Evolutionary conservation across 163 green algal species (phyloP), one percentile per base, ranked within the genome.

Genomic region (Chlorella variabilis): DNA sequence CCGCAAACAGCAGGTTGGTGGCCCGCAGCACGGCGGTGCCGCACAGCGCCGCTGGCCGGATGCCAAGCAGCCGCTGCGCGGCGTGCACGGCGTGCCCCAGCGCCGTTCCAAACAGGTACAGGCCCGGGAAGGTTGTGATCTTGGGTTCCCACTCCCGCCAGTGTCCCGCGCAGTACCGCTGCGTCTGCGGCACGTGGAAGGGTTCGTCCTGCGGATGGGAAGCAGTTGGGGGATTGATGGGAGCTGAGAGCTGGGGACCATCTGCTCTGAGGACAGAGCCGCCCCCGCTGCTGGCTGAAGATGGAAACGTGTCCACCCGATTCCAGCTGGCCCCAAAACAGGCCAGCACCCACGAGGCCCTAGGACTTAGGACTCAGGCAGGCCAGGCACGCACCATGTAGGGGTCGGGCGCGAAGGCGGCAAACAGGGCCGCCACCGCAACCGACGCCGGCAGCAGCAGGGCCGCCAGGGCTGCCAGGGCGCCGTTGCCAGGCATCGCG

Each of bases 111-210:
- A 96, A 6, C 2, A 95, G 27, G 80, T 98, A 98, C 23, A 98
- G 86, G 38, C 96, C 96, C 18, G 96, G 96, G 25, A 97, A 94
- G 3, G 96, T 99, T 5, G 96, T 99, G 62, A 99, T 98, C 71
- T 98, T 98, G 0, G 91, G 87, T 81, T 99, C 92, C 96, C 96
- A 99, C 2, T 77, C 34, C 0, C 18, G 27, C 51, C 93, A 95
- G 17, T 92, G 45, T 3, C 94, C 94, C 1, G 25, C 8, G 82
- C 96, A 99, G 87, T 98, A 98, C 7, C 76, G 75, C 63, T 96
- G 91, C 1, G 94, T 91, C 87, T 98, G 96, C 1, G 91, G 91
- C 21, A 98, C 89, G 71, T 99, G 96, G 79, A 99, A 99, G 0
- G 93, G 84, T 85, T 99, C 96, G 77, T 99, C 96, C 96, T 98